Percentiles rank a stretch among this genome's conserved stretches.
phyloP scores from a whole-genome alignment of 208 protist genomes.

The Herpetomonas samuelpessoai region DNA sequence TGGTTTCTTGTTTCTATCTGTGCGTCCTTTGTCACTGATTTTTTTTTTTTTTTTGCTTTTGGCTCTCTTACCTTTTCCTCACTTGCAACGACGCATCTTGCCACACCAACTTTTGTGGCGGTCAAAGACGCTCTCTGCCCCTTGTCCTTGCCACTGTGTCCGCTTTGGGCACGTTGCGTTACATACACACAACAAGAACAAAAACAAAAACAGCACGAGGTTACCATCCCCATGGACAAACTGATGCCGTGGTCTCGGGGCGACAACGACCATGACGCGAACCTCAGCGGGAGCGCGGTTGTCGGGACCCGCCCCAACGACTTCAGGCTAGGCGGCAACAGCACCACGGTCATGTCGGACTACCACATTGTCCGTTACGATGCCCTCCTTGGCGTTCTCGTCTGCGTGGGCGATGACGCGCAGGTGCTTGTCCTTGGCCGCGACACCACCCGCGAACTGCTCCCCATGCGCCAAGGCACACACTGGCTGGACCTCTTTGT shows the following conservation, averaged over 20 bases:
- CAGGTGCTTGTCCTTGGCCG: slow-evolving; percentile 63
- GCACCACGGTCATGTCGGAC: slow-evolving; percentile 68
- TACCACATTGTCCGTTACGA: slow-evolving; percentile 82
- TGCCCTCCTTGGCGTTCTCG: slow-evolving; percentile 59
- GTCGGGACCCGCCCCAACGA: slow-evolving; percentile 6
- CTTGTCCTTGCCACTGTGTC: too few species aligned
- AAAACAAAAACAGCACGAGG: neutral
- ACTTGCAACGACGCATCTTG: too few species aligned
- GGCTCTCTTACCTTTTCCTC: too few species aligned
- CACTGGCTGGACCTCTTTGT: slow-evolving; percentile 74
- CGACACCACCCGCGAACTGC: slow-evolving; percentile 47
- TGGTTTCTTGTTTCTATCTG: too few species aligned
- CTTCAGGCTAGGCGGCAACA: slow-evolving; percentile 45
- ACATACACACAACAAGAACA: too few species aligned
- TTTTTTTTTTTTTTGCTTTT: too few species aligned
- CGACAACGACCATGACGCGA: neutral
- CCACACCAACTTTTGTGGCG: too few species aligned
- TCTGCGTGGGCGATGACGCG: slow-evolving; percentile 73
- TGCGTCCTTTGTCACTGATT: too few species aligned
- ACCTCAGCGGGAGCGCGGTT: too few species aligned
- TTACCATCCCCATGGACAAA: neutral
- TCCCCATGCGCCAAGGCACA: slow-evolving; percentile 44
- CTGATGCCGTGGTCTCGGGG: neutral
- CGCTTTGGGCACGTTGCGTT: too few species aligned
- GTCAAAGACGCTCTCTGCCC: too few species aligned